Conservation (phyloP, 1,284 basidiomycete species). For the Cryptococcus sp. region DNA sequence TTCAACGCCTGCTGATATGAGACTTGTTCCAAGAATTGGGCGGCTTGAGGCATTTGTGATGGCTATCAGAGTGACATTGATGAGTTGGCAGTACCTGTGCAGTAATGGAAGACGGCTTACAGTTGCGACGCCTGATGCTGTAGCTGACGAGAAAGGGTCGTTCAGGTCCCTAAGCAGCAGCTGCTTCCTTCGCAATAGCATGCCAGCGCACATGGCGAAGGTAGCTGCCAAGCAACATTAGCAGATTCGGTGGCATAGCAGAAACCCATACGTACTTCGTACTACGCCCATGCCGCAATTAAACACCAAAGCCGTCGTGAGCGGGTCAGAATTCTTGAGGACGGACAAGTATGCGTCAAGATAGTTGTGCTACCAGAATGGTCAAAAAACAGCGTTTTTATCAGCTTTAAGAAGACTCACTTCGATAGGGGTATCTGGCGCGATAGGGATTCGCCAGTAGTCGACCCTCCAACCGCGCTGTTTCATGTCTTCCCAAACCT, state of each 20-base stretch:
- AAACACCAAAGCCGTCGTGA: slow-evolving; percentile 82
- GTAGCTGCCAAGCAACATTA: slow-evolving; percentile 59
- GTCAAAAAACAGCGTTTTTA: not conserved
- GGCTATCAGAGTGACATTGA: slow-evolving; percentile 12
- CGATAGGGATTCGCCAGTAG: slow-evolving; percentile 86
- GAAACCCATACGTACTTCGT: slow-evolving; percentile 57
- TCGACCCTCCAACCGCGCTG: slow-evolving; percentile 86
- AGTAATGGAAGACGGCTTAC: slow-evolving; percentile 22
- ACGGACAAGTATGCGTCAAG: slow-evolving; percentile 88
- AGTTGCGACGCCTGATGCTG: slow-evolving; percentile 44
- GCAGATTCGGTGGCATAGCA: not conserved
- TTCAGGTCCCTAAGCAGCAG: slow-evolving; percentile 71
- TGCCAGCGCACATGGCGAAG: slow-evolving; percentile 95
- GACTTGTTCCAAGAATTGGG: slow-evolving; percentile 61
- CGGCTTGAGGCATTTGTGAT: slow-evolving; percentile 40
- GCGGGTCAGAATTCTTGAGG: slow-evolving; percentile 78
- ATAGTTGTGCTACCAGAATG: slow-evolving; percentile 73
- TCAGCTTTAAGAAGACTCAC: slow-evolving; percentile 43
- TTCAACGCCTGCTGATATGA: slow-evolving; percentile 81
- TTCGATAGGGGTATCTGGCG: slow-evolving; percentile 83
- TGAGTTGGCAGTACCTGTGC: not conserved
- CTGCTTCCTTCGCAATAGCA: slow-evolving; percentile 83
- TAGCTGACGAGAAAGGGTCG: slow-evolving; percentile 65
- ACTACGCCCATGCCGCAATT: slow-evolving; percentile 98
- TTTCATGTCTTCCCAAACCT: slow-evolving; percentile 81